Evolutionary conservation across 345 rosid species (phyloP), one percentile per base, ranked within the genome.

Genomic region (Gossypium mustelinum): DNA sequence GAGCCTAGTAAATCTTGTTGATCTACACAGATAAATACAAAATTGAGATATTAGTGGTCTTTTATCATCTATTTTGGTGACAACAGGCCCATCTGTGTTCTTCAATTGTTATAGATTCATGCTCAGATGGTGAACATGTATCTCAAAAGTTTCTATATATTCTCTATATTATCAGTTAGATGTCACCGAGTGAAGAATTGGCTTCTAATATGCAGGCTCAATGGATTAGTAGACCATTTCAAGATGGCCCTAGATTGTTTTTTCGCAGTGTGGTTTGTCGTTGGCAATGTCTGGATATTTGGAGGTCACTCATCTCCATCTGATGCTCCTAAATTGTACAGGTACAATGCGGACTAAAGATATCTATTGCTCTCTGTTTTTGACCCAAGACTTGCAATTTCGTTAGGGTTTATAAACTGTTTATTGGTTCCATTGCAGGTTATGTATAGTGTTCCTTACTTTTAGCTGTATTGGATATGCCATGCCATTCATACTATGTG

Each of bases 241-340:
- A 93, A 93, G 87, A 93, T 93, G 97, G 94, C 87, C 29, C 80
- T 93, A 54, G 97, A 93, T 78, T 90, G 94, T 86, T 93, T 93
- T 85, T 93, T 93, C 76, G 97, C 98, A 2, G 97, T 93, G 29
- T 93, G 98, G 98, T 93, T 93, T 85, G 97, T 93, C 18, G 98
- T 93, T 9, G 98, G 98, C 78, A 90, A 93, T 78, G 94, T 93
- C 66, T 93, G 98, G 98, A 25, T 92, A 56, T 92, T 92, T 75
- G 97, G 97, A 73, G 96, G 93, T 75, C 93, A 89, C 57, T 72
- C 94, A 18, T 80, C 84, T 78, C 88, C 97, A 61, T 77, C 86
- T 48, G 93, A 90, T 87, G 91, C 97, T 79, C 97, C 97, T 48
- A 92, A 90, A 82, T 77, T 92, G 82, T 92, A 92, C 86, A 88